Evolutionary conservation across 2,329 filamentous ascomycete species (phyloP).

Genomic region (Xylaria sp.): DNA sequence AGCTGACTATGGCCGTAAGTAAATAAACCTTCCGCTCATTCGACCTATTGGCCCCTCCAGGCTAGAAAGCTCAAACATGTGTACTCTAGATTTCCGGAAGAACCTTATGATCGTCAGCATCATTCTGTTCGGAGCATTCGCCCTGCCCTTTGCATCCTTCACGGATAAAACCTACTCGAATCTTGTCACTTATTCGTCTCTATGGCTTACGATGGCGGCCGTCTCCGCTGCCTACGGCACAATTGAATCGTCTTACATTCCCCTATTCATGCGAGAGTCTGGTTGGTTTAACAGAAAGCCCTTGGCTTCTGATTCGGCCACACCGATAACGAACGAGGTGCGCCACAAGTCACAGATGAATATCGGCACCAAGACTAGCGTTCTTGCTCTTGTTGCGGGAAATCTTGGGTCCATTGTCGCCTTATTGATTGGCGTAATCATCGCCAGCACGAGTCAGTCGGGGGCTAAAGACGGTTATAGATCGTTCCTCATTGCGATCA

Average conservation of each 20-base stretch:
- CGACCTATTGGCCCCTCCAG: neutral
- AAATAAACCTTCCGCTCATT: neutral
- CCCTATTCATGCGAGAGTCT: slow-evolving; percentile 35
- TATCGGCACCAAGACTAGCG: slow-evolving; percentile 31
- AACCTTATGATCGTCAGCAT: slow-evolving; percentile 33
- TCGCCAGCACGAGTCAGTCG: slow-evolving; percentile 29
- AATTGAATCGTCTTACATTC: slow-evolving; percentile 36
- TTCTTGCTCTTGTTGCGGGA: slow-evolving; percentile 33
- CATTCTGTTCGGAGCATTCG: slow-evolving; percentile 33
- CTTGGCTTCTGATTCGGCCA: neutral
- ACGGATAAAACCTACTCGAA: slow-evolving; percentile 26
- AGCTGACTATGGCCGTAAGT: slow-evolving; percentile 38
- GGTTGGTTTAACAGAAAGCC: slow-evolving; percentile 29
- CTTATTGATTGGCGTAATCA: slow-evolving; percentile 32
- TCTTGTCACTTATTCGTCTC: slow-evolving; percentile 26
- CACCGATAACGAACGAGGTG: slow-evolving; percentile 12
- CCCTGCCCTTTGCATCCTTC: slow-evolving; percentile 33
- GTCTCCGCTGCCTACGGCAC: slow-evolving; percentile 34
- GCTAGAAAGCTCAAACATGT: slow-evolving; percentile 3
- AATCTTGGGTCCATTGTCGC: slow-evolving; percentile 34
- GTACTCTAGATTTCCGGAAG: slow-evolving; percentile 31
- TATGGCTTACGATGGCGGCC: slow-evolving; percentile 31
- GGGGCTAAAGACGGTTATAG: slow-evolving; percentile 31
- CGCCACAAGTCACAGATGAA: slow-evolving; percentile 35
- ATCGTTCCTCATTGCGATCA: slow-evolving; percentile 35